Evolutionary conservation across 495 filamentous ascomycete species (phyloP), one percentile per base, ranked within the genome.

Genomic region (Aspergillus mulundensis): DNA sequence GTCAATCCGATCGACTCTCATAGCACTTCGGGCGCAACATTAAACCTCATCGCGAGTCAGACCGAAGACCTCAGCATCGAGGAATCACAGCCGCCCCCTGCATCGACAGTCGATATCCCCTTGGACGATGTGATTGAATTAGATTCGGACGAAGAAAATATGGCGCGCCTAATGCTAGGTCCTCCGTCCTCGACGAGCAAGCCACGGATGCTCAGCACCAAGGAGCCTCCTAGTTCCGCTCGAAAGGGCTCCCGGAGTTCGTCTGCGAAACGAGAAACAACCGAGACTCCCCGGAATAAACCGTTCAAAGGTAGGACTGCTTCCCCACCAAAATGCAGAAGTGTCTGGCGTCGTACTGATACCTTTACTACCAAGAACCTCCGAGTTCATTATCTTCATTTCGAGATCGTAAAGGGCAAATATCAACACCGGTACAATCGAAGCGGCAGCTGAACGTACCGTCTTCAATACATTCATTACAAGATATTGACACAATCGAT

Each of bases 401-500:
- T 21, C 50, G 51, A 34, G 60, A 61, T n/a, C 45, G 11, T n/a
- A 41, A 42, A 16, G 58, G 48, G 14, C 45, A 53, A 24, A 59
- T 59, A 21, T 32, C 62, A 11, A 66, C 69, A 10, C 66, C 71
- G 1, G 46, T 61, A 21, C 59, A 60, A 40, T 49, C 65, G 50
- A 52, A 62, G 25, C 56, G 48, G 8, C 63, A 57, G 21, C 56
- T 61, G 16, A 61, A 66, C 21, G 48, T 59, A 14, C 60, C 66
- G 6, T 53, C 56, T 7, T 67, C 66, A 34, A 58, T 63, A 68
- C 66, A 54, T 10, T 67, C 66, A 34, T 59, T 63, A 68, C 66
- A 54, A 15, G 57, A 57, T 42, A 74, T 87, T 30, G 85, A 87
- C 46, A 73, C 85, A 0, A 79, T 94, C 53, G 90, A 94, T 62